A percentile compares a stretch with the other conserved stretches of the same genome.
phyloP scores from a whole-genome alignment of 225 moss, liverwort and hornwort species.

The Polytrichum formosum region DNA sequence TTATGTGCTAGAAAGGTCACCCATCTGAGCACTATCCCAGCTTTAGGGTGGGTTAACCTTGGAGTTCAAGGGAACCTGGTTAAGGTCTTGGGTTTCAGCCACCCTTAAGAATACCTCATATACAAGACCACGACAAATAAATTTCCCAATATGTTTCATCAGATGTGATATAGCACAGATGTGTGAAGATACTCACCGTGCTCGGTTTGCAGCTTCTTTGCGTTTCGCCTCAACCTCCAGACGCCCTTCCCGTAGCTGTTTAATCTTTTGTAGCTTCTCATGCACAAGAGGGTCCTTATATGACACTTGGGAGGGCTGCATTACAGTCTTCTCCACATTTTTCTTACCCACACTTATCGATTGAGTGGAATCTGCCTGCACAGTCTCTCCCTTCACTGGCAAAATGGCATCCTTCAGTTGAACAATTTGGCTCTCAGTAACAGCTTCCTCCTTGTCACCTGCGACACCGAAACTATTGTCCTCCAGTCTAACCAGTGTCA shows the following conservation, averaged over 20 bases:
- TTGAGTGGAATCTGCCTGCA: slow-evolving; percentile 9
- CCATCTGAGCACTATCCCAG: too few species aligned
- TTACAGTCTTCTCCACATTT: slow-evolving; percentile 24
- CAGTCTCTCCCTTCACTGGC: slow-evolving; percentile 5
- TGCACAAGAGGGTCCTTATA: slow-evolving; percentile 55
- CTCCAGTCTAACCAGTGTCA: slow-evolving; percentile 30
- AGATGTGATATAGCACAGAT: too few species aligned
- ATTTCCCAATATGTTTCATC: not conserved
- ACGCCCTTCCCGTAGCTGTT: slow-evolving; percentile 68
- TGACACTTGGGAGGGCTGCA: slow-evolving; percentile 29
- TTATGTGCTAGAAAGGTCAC: too few species aligned
- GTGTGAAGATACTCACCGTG: slow-evolving; percentile 49
- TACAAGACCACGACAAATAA: not conserved
- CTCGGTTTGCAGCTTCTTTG: slow-evolving; percentile 73
- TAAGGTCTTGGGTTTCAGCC: too few species aligned
- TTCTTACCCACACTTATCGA: slow-evolving; percentile 5
- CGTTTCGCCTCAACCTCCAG: slow-evolving; percentile 66
- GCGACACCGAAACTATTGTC: slow-evolving; percentile 7
- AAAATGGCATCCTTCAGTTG: slow-evolving; percentile 8
- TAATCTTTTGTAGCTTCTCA: slow-evolving; percentile 68
- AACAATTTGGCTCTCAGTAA: slow-evolving; percentile 3
- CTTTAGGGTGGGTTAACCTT: too few species aligned
- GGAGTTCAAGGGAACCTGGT: too few species aligned
- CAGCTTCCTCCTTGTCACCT: slow-evolving; percentile 10
- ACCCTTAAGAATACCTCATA: too few species aligned